phyloP scores from a whole-genome alignment of 2,329 filamentous ascomycete genomes.

The Epichloe hybrida region DNA sequence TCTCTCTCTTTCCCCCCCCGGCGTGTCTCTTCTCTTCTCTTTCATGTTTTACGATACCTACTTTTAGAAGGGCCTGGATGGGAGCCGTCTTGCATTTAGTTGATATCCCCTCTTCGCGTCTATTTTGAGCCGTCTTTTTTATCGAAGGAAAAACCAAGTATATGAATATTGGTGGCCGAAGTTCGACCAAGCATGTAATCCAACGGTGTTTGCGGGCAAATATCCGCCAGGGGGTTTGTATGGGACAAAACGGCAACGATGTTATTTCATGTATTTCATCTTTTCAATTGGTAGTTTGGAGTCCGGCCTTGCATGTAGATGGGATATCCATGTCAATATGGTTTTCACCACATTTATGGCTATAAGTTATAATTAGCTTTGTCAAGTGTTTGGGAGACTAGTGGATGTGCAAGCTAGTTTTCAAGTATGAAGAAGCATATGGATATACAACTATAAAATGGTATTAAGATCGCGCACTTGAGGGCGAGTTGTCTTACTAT shows the following conservation, averaged over 20 bases:
- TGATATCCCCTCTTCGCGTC: not conserved
- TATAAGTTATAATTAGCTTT: not conserved
- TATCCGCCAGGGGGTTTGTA: not conserved
- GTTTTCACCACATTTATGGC: not conserved
- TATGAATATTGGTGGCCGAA: not conserved
- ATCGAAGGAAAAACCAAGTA: not conserved
- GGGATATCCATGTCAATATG: not conserved
- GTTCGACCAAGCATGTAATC: not conserved
- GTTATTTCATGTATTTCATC: not conserved
- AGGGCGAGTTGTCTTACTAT: no score
- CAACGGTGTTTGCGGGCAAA: not conserved
- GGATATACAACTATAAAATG: no score
- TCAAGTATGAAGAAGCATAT: no score
- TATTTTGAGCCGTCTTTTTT: no score
- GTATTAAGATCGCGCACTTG: no score
- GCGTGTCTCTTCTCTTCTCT: not conserved
- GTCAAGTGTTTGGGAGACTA: no score
- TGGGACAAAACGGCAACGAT: not conserved
- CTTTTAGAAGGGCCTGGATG: not conserved
- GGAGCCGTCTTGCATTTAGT: not conserved
- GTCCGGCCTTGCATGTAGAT: not conserved
- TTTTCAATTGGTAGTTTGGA: not conserved
- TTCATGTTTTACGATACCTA: not conserved
- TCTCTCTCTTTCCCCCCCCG: no score
- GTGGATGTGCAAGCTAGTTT: no score